Evolutionary conservation across 148 eudicot genomes (phyloP), one percentile per base, ranked within the genome.

Genomic region (Salicornia ramosissima): DNA sequence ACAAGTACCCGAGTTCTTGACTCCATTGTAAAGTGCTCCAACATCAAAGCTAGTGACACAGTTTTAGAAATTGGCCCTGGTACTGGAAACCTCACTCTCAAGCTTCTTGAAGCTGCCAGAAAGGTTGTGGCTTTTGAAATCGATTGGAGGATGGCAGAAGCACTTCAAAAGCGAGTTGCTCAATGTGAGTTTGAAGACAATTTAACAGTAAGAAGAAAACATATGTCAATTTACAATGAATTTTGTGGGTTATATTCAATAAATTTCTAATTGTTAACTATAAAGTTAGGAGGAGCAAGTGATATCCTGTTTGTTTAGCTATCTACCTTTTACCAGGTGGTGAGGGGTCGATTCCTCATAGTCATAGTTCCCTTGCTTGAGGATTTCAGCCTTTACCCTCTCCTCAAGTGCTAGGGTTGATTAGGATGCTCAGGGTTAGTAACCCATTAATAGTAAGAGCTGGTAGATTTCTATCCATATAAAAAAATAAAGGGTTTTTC

Each of bases 41-140:
- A 79, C 19, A 76, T 90, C 39, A 77, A 75, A 43, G 56, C 83
- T 0, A 81, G 77, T 11, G 98, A 94, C 64, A 94, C 97, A 0
- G 92, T 94, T 68, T 81, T 94, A 24, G 98, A 94, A 78, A 88
- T 94, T 50, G 98, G 97, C 49, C 98, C 98, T 31, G 98, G 98
- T 26, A 90, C 98, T 3, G 98, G 98, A 39, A 94, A 94, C 72
- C 88, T 94, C 52, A 94, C 98, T 51, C 77, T 90, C 64, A 87
- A 76, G 82, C 92, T 94, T 67, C 83, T 94, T n/a, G 85, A 84
- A 81, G 86, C 83, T 73, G 87, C 96, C 3, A 72, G 71, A 7
- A 88, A 78, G 58, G 98, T 94, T 43, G 83, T 88, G 10, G 98
- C 95, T 4, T 75, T 90, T 36, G 98, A 94, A 62, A 74, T 94